A percentile compares a stretch with the other conserved stretches of the same genome.
Conservation (phyloP, 257 asterid genomes). For the Fraxinus cuspidata region DNA sequence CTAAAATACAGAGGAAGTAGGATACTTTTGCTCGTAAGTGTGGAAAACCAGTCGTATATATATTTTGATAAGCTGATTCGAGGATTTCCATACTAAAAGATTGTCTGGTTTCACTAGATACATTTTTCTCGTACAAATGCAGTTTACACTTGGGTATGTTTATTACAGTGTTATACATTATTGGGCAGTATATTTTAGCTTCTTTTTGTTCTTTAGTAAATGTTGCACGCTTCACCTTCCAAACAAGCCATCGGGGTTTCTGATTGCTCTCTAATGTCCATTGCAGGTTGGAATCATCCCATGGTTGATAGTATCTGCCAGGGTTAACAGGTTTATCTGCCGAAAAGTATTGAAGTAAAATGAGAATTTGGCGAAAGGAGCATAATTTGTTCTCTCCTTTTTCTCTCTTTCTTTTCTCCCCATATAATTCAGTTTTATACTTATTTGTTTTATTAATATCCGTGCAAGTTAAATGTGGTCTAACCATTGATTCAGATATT, state of each 20-base stretch:
- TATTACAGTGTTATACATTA: too few species aligned
- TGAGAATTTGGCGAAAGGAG: constrained; percentile 6
- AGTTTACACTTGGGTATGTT: too few species aligned
- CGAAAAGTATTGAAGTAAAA: constrained; percentile 50
- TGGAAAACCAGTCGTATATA: background rate
- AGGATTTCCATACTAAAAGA: background rate
- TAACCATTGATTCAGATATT: background rate
- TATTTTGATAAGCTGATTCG: background rate
- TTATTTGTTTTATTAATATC: background rate
- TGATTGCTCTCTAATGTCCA: background rate
- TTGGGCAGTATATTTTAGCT: background rate
- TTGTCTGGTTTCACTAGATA: background rate
- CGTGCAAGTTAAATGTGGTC: background rate
- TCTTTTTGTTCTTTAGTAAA: background rate
- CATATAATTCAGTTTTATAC: background rate
- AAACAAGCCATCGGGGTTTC: background rate
- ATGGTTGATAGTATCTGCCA: constrained; percentile 74
- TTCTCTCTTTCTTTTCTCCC: background rate
- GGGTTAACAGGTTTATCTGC: constrained; percentile 77
- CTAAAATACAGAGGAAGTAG: background rate
- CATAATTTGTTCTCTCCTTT: background rate
- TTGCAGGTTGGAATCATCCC: constrained; percentile 94
- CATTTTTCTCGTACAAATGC: background rate
- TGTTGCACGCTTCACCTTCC: background rate
- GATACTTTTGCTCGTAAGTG: background rate